Evolutionary conservation across 2,329 filamentous ascomycete genomes (phyloP), one percentile per base, ranked within the genome.

Genomic region (Colletotrichum navitas): DNA sequence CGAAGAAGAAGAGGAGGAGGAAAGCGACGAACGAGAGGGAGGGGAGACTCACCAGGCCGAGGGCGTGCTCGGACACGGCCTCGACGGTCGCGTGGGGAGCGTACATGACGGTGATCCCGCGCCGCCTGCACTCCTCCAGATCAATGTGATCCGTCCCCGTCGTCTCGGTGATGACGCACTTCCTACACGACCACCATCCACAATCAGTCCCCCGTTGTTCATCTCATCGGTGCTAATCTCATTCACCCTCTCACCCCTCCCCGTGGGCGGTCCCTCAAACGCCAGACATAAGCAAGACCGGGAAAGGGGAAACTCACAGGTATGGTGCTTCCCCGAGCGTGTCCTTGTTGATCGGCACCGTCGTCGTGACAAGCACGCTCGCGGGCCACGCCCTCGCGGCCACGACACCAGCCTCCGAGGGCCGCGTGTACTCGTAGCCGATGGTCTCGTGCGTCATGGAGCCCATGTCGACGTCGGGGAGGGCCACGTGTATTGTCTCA

Each of bases 321-420:
- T 76, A 70, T 29, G 76, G 74, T 51, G 75, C 76, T 32, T 73
- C 71, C 3, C 59, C 68, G 12, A 77, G 32, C 3, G 68, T 73
- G 41, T 74, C 66, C 4, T 63, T 72, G 10, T 68, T 69, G 14
- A 79, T 68, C 7, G 73, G 73, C 29, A 76, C 74, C 1, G 73
- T 74, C 3, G 76, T 74, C n/a, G 73, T 75, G 47, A 79, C 74
- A 18, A 77, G 63, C 43, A 79, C 74, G 61, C 77, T 75, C 11
- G 78, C 77, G 49, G 77, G 72, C 36, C 63, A 73, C 52, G 77
- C 72, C 49, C 73, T 61, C 21, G 73, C 68, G 39, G 68, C 71
- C n/a, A 51, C 62, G 6, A 74, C 41, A 1, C 52, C 64, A 16
- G 34, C 12, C 16, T 72, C 63, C 36, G 51, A 59, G 14, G 72